Evolutionary conservation across 768 basidiomycete species (phyloP), one percentile per base, ranked within the genome.

Genomic region (Phlebiopsis flavidoalba): DNA sequence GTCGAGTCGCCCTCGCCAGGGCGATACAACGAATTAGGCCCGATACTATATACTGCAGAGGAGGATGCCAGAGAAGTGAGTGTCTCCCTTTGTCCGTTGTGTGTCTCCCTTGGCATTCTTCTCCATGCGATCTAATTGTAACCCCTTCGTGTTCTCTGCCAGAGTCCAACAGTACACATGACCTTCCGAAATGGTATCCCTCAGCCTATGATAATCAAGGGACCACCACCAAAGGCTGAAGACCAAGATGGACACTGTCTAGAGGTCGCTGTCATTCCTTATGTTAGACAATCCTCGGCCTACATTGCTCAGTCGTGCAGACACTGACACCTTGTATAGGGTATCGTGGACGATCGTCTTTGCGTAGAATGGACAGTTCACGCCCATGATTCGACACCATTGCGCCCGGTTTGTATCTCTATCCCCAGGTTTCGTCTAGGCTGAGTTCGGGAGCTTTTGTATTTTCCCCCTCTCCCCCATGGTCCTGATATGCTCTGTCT

Each of bases 11-110:
- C 8, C 61, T 62, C 43, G 61, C 61, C 8, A 58, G 21, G 22
- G 61, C 61, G 8, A 62, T 62, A 36, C 57, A 62, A 45, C 61
- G n/a, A 62, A 35, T 54, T 62, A 8, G 61, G 61, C 14, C 61
- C 61, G 26, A 62, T 62, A 37, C 47, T 62, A 26, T 62, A 62
- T 57, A 62, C 61, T 19, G 61, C 61, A 14, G 61, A 62, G 53
- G 61, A 57, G 43, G 61, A 62, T 37, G 61, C 61, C 6, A 33
- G 61, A 62, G 56, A 58, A 24, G 61, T 62, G 45, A 59, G 61
- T 62, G 10, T 50, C 40, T 43, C 37, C 37, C 24, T 12, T 14
- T 22, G 19, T 33, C n/a, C n/a, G n/a, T n/a, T n/a, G n/a, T 59
- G 17, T 35, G 5, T 19, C 40, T 10, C 40, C 3, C 2, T 31